These are phyloP conservation scores for Fraxinus nigra DNA, from an alignment of 305 asterid genomes.

Conservation along the genomic window DNA sequence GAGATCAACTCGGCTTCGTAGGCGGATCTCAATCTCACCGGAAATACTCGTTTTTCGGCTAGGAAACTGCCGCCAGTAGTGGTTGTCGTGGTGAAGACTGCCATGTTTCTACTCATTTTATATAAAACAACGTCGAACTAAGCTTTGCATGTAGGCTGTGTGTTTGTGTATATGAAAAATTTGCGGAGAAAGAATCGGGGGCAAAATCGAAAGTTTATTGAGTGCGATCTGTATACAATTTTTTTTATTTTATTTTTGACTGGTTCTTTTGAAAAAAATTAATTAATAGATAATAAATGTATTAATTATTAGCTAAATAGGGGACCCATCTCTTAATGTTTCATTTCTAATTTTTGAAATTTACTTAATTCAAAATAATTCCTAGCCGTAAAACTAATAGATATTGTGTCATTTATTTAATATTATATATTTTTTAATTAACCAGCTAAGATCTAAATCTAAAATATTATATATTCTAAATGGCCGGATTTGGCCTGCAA, in stretches of 20 bases:
- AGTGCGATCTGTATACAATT: not conserved
- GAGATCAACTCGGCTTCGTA: constrained; percentile 40
- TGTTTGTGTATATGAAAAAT: not conserved
- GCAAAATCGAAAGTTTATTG: not conserved
- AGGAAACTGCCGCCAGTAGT: constrained; percentile 22
- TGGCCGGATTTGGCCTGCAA: constrained; percentile 1
- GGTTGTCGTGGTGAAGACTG: constrained; percentile 24
- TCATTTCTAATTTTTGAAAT: not conserved
- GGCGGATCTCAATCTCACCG: constrained; percentile 28
- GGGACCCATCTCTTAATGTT: not conserved
- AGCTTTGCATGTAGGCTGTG: constrained; percentile 9
- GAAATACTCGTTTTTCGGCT: constrained; percentile 32
- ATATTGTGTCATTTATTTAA: not conserved
- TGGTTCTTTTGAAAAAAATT: not conserved
- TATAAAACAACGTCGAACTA: not conserved
- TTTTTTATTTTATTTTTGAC: not conserved
- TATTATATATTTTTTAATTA: not conserved
- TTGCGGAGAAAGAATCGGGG: not conserved
- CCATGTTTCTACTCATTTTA: constrained; percentile 26
- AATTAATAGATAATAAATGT: not conserved
- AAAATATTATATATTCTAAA: not conserved
- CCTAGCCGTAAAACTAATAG: not conserved
- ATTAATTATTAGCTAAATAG: not conserved
- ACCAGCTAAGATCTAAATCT: not conserved
- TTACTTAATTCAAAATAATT: not conserved